Conservation (phyloP, 345 rosid species). For the Gossypium thurberi region DNA sequence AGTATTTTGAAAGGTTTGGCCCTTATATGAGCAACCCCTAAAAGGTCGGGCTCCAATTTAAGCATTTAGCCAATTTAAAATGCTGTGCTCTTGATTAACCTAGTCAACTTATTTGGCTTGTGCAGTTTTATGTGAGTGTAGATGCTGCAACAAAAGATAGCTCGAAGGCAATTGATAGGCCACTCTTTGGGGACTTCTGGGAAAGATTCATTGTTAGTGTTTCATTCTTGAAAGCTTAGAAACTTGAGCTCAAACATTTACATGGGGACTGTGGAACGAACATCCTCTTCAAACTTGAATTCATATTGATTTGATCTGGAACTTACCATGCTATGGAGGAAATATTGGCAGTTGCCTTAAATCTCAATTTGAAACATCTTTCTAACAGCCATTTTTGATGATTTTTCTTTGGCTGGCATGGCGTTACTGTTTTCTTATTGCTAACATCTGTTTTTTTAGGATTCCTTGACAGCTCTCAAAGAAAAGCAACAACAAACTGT, state of each 20-base stretch:
- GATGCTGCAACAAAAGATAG: slow-evolving; percentile 27
- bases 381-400: neutral
- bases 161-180: slow-evolving; percentile 92
- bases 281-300: neutral
- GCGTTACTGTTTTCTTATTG: neutral
- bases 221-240: neutral
- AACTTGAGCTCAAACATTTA: neutral
- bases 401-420: neutral
- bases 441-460: slow-evolving; percentile 31
- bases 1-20: no score
- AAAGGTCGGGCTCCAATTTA: no score
- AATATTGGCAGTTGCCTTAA: neutral
- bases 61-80: no score
- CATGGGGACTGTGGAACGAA: neutral
- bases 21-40: no score
- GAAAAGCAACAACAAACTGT: slow-evolving; percentile 71
- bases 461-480: slow-evolving; percentile 68
- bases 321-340: neutral
- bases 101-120: slow-evolving; percentile 17
- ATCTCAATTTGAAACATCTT: neutral
- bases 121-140: slow-evolving; percentile 17
- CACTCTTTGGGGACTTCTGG: slow-evolving; percentile 96
- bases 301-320: neutral
- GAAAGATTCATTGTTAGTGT: slow-evolving; percentile 80
- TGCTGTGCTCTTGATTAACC: neutral